Evolutionary conservation across 495 filamentous ascomycete genomes (phyloP).

Genomic region (Penicillium cinerascens): DNA sequence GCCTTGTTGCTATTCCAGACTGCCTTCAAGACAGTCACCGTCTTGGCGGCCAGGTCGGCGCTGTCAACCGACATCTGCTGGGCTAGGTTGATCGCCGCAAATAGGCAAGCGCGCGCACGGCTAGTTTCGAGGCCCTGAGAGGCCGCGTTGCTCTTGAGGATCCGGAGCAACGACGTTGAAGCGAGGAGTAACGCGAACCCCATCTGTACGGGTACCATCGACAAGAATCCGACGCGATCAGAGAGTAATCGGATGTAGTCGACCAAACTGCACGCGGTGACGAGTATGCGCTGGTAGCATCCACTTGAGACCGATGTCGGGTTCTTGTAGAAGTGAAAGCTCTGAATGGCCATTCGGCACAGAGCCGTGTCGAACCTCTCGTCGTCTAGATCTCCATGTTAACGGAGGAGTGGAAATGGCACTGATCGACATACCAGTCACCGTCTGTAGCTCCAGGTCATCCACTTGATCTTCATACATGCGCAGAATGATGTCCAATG

Average conservation of each 20-base stretch:
- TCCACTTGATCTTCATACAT: constrained; percentile 34
- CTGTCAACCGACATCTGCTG: constrained; percentile 38
- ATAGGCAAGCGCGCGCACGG: constrained; percentile 30
- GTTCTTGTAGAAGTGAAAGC: constrained; percentile 43
- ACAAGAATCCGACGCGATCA: constrained; percentile 17
- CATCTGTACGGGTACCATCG: constrained; percentile 31
- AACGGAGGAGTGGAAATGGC: neutral
- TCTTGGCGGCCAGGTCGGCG: constrained; percentile 36
- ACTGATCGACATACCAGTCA: constrained; percentile 20
- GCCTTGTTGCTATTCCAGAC: constrained; percentile 46
- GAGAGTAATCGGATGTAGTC: constrained; percentile 27
- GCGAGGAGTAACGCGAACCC: constrained; percentile 33
- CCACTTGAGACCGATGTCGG: constrained; percentile 26
- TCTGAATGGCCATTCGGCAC: constrained; percentile 37
- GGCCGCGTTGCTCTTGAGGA: constrained; percentile 34
- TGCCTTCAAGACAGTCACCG: constrained; percentile 30
- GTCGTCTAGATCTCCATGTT: constrained; percentile 17
- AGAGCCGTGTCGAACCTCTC: constrained; percentile 30
- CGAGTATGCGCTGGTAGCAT: constrained; percentile 32
- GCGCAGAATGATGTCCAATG: constrained; percentile 34
- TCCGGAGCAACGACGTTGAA: constrained; percentile 33
- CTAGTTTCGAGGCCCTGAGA: constrained; percentile 29
- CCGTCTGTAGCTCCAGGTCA: constrained; percentile 30
- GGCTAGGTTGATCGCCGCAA: constrained; percentile 36
- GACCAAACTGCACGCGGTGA: constrained; percentile 35